Conservation (phyloP, 108 stramenopile species). For the Heterococcus sp. region DNA sequence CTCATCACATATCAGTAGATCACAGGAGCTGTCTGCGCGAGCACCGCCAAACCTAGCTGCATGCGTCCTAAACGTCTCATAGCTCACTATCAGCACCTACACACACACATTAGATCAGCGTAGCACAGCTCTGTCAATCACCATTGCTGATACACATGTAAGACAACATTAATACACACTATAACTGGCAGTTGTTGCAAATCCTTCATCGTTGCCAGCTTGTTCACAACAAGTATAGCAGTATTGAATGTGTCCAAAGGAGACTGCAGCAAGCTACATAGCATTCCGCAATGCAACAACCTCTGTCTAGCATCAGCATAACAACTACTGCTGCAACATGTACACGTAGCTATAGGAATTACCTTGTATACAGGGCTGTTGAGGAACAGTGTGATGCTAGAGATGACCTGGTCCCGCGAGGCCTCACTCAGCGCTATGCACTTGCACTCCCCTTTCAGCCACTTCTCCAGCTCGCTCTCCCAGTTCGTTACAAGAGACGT, state of each 20-base stretch:
- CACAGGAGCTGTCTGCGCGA: slow-evolving; percentile 66
- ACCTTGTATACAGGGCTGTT: slow-evolving; percentile 29
- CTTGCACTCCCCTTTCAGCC: slow-evolving; percentile 64
- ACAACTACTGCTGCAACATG: too few species aligned
- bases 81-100: slow-evolving; percentile 34
- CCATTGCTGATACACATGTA: too few species aligned
- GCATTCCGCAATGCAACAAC: too few species aligned
- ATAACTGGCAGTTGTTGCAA: too few species aligned
- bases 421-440: slow-evolving; percentile 35
- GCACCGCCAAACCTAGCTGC: slow-evolving; percentile 59
- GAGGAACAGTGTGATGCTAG: slow-evolving; percentile 38
- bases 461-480: slow-evolving; percentile 96
- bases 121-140: too few species aligned
- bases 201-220: too few species aligned
- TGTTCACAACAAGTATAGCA: too few species aligned
- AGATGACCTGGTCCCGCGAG: slow-evolving; percentile 28
- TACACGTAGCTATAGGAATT: not conserved
- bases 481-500: slow-evolving; percentile 95
- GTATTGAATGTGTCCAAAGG: too few species aligned
- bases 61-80: slow-evolving; percentile 80
- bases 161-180: too few species aligned
- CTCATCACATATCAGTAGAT: slow-evolving; percentile 88
- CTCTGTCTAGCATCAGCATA: too few species aligned
- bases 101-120: too few species aligned
- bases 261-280: too few species aligned